Conservation (phyloP, 208 protist genomes). For the Leishmania aethiopica region DNA sequence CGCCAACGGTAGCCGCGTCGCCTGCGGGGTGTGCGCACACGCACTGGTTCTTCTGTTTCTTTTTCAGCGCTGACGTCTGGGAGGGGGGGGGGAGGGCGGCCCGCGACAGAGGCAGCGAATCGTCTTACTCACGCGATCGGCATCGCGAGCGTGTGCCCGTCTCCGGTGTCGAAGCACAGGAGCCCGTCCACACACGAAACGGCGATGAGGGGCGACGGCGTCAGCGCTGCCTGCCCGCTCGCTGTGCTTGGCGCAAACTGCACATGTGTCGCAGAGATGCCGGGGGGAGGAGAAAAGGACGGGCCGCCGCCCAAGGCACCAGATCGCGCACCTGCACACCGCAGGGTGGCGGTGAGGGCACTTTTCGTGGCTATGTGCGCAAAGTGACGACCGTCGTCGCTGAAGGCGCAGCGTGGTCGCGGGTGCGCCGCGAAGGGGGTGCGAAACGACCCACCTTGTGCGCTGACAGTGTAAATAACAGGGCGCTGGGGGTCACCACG, state of each 20-base stretch:
- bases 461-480: not conserved
- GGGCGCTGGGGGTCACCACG: not conserved
- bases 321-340: not conserved
- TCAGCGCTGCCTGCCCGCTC: not conserved
- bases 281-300: not conserved
- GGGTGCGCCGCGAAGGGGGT: not conserved
- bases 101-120: not conserved
- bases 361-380: constrained; percentile 4
- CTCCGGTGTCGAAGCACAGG: constrained; percentile 22
- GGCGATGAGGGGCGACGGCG: constrained; percentile 16
- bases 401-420: constrained; percentile 23
- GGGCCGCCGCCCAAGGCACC: not conserved
- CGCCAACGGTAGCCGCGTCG: not conserved
- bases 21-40: not conserved
- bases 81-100: not conserved
- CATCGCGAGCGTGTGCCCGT: constrained; percentile 22
- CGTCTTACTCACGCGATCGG: not conserved
- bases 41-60: not conserved
- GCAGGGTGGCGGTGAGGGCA: not conserved
- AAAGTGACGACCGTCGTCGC: constrained; percentile 10
- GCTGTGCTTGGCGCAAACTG: not conserved
- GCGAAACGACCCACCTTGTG: not conserved
- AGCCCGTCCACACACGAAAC: constrained; percentile 25
- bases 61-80: not conserved
- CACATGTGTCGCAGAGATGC: constrained; percentile 4